Evolutionary conservation across 306 rosid species (phyloP).

Genomic region (Mimosa bimucronata): DNA sequence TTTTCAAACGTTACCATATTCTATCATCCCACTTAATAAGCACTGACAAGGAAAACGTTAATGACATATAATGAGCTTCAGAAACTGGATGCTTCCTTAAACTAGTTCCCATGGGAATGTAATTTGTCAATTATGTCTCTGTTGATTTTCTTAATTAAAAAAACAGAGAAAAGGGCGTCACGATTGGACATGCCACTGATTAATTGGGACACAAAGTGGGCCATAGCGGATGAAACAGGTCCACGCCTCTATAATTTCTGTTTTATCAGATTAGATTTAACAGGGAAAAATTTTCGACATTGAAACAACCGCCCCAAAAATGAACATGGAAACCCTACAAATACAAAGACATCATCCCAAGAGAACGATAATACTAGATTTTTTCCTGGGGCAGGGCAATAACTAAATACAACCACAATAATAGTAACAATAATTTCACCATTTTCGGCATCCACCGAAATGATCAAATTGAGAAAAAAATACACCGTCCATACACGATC

Average conservation of each 20-base stretch:
- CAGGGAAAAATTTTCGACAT: not conserved
- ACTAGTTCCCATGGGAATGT: not conserved
- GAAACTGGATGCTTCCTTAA: not conserved
- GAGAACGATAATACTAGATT: not conserved
- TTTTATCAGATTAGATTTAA: not conserved
- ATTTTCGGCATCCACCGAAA: not conserved
- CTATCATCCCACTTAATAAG: not conserved
- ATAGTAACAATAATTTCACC: not conserved
- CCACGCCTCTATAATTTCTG: conserved; percentile 35
- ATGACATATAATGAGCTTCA: not conserved
- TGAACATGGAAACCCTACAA: not conserved
- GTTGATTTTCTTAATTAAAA: not conserved
- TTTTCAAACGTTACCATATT: not conserved
- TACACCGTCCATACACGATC: not conserved
- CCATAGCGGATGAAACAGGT: conserved; percentile 9
- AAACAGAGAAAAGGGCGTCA: not conserved
- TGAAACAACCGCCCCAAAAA: not conserved
- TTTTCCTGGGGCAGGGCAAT: not conserved
- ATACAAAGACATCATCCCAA: not conserved
- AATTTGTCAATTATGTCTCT: not conserved
- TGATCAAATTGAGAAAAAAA: not conserved
- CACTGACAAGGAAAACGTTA: not conserved
- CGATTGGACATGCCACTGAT: conserved; percentile 39
- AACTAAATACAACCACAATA: not conserved
- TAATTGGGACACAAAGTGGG: conserved; percentile 32